These are phyloP conservation scores for Blastomyces silverae DNA, from an alignment of 2,329 filamentous ascomycete species.

Conservation along the genomic window DNA sequence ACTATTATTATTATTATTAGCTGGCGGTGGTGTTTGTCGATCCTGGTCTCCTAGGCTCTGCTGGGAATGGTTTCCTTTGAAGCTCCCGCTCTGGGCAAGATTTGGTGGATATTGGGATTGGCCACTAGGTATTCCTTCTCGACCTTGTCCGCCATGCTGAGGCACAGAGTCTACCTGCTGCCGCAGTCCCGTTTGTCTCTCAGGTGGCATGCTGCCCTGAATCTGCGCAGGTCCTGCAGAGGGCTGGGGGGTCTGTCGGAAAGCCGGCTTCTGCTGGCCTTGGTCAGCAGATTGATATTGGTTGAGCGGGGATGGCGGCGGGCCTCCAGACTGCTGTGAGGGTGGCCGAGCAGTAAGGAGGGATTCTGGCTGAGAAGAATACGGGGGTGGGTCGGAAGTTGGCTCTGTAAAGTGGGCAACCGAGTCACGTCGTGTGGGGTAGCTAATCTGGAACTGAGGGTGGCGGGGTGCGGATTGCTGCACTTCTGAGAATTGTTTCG, in stretches of 20 bases:
- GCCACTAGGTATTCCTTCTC: background rate
- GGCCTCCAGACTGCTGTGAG: slow-evolving; percentile 33
- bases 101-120: slow-evolving; percentile 19
- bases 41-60: slow-evolving; percentile 37
- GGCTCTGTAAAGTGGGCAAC: slow-evolving; percentile 21
- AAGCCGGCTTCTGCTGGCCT: slow-evolving; percentile 22
- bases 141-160: slow-evolving; percentile 11
- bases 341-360: slow-evolving; percentile 29
- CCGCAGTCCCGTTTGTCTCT: slow-evolving; percentile 21
- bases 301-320: slow-evolving; percentile 32
- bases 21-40: slow-evolving; percentile 45
- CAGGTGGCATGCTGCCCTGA: slow-evolving; percentile 19
- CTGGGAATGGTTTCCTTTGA: slow-evolving; percentile 27
- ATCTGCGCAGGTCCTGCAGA: slow-evolving; percentile 13
- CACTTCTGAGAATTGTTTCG: slow-evolving; percentile 20
- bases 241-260: slow-evolving; percentile 22
- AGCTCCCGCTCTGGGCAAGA: slow-evolving; percentile 25
- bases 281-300: slow-evolving; percentile 22
- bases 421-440: slow-evolving; percentile 27
- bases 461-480: slow-evolving; percentile 20
- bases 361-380: slow-evolving; percentile 23
- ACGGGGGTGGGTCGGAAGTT: slow-evolving; percentile 18
- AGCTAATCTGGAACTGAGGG: slow-evolving; percentile 23
- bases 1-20: slow-evolving; percentile 25
- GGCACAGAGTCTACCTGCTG: slow-evolving; percentile 15